Evolutionary conservation across 306 rosid genomes (phyloP), one percentile per base, ranked within the genome.

Genomic region (Pyrus pyrifolia): DNA sequence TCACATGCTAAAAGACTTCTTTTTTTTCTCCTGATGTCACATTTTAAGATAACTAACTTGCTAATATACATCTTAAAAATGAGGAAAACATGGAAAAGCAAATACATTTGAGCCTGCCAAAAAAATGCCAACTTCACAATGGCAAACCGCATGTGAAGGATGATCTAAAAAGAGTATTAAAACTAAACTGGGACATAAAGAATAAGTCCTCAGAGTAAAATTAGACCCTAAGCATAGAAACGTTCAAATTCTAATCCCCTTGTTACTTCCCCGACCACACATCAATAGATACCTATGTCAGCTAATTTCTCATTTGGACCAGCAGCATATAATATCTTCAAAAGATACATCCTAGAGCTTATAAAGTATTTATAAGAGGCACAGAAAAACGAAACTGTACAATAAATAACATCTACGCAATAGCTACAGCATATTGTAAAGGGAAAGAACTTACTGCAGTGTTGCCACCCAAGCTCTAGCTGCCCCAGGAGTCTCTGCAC

Each of bases 401-500:
- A 35, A 62, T 46, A 42, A 12, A 49, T 53, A 42, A 10, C 2
- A 66, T 58, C 64, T 31, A 22, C 62, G 71, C 64, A 76, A 53
- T 45, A 46, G 49, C 25, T 60, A 72, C 29, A 38, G 29, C 38
- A 76, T 61, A 66, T 22, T 59, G 53, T 63, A 78, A 46, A 67
- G 35, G 29, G 72, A 58, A 62, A 60, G 57, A 81, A 89, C 99
- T 85, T 87, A 96, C 99, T 92, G 98, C 78, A 96, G 86, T 15
- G 99, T 92, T 78, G 91, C 83, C 46, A 93, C 99, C 99, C 99
- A 96, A 67, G 99, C 99, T 87, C 91, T 89, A 62, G 99, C 98
- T 58, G 99, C 98, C 80, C 86, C 97, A 73, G 98, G 91, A 81
- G 99, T 96, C 88, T 96, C 98, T 1, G 99, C 98, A 81, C 99